Evolutionary conservation across 192 early-diverging fungal genomes (phyloP).

Genomic region (Globomyces pollinis-pini): DNA sequence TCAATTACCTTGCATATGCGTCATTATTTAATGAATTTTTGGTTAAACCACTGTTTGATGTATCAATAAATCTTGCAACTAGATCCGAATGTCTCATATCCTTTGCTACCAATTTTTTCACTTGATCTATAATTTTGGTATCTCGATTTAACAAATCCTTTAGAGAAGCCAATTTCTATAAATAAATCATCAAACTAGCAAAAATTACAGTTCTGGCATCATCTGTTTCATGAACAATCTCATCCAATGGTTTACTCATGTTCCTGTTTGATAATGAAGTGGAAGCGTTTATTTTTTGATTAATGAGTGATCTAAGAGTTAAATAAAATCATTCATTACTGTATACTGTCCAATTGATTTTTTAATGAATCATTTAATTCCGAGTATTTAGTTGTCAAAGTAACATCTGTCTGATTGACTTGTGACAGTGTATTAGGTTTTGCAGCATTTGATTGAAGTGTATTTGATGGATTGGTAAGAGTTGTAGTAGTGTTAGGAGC

Average conservation of each 20-base stretch:
- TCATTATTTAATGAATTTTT: neutral
- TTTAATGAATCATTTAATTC: neutral
- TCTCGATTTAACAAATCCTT: constrained; percentile 1
- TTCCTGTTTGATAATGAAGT: neutral
- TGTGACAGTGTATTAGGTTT: neutral
- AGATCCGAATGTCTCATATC: constrained; percentile 4
- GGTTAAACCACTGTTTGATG: neutral
- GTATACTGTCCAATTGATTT: neutral
- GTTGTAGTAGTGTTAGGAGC: neutral
- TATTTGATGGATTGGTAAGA: neutral
- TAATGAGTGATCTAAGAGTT: too few species aligned
- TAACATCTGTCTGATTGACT: neutral
- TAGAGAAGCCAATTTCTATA: constrained; percentile 3
- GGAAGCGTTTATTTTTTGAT: neutral
- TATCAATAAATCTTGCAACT: constrained; percentile 3
- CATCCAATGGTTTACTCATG: neutral
- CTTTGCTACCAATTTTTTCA: constrained; percentile 5
- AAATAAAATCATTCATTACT: too few species aligned
- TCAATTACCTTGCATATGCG: constrained; percentile 1
- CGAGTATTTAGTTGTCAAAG: constrained; percentile 5
- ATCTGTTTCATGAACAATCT: constrained; percentile 8
- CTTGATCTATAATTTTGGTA: neutral
- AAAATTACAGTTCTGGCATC: neutral
- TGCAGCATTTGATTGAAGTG: neutral
- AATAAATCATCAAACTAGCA: neutral